Evolutionary conservation across 257 asterid genomes (phyloP), one percentile per base, ranked within the genome.

Genomic region (Plantago elongata): DNA sequence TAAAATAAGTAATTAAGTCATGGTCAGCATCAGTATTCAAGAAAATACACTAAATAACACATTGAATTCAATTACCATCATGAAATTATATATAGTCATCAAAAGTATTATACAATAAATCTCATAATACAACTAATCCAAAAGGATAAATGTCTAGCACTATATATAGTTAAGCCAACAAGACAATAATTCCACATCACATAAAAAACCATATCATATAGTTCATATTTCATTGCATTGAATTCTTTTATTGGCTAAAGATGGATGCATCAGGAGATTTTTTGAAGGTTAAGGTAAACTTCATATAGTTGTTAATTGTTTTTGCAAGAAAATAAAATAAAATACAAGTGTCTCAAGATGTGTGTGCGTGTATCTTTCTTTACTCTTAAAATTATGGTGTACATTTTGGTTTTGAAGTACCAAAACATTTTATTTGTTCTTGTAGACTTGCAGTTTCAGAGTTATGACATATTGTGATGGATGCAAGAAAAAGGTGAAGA

Each of bases 401-500:
- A 3, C 7, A 38, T 58, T 43, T 44, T 51, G 61, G 51, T 30
- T 78, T 40, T 27, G 46, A 45, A 69, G 70, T 66, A 45, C 70
- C 62, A 68, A 75, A 76, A 71, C 51, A 69, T 63, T 60, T 64
- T 63, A 84, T 82, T 78, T 81, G 81, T 77, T 44, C 79, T 14
- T 75, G 81, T 92, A 89, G 97, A 90, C 95, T 63, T 90, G 95
- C 78, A 95, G 76, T 14, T 95, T 90, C 30, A 90, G 87, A 73
- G 96, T 90, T 81, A 83, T 83, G 72, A 87, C 87, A 59, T 96
- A 90, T 85, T 87, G 97, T 67, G 97, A 90, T 68, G 97, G 96
- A 0, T 90, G 97, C 72, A 87, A 84, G 77, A 81, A 79, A 2
- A 83, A 84, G 71, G 97, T 89, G 55, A 89, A 89, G 86, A 89